These are phyloP conservation scores for Orbilia blumenaviensis DNA, from an alignment of 2,329 filamentous ascomycete genomes.

Conservation along the genomic window DNA sequence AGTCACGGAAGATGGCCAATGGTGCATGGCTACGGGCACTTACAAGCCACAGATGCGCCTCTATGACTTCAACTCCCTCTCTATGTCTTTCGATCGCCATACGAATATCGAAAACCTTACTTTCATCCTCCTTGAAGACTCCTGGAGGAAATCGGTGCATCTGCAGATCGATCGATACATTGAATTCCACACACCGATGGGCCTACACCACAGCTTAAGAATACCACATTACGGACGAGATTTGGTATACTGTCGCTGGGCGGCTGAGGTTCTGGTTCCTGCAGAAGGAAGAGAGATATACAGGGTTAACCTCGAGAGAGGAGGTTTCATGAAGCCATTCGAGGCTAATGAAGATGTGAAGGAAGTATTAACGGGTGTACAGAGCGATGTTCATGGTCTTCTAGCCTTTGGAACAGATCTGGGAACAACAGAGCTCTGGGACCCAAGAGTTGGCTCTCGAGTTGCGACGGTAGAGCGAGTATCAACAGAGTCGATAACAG, in stretches of 20 bases:
- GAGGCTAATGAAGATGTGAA: constrained; percentile 86
- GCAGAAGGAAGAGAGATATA: constrained; percentile 94
- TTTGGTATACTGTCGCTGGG: constrained; percentile 81
- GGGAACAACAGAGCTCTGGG: constrained; percentile 98
- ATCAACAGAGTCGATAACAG: constrained; percentile 66
- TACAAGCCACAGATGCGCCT: constrained; percentile 88
- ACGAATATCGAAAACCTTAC: constrained; percentile 91
- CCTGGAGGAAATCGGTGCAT: constrained; percentile 94
- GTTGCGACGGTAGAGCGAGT: constrained; percentile 67
- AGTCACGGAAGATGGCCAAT: constrained; percentile 93
- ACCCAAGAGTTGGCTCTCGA: constrained; percentile 81
- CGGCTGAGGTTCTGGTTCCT: constrained; percentile 85
- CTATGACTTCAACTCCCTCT: constrained; percentile 92
- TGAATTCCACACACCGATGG: constrained; percentile 90
- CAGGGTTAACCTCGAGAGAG: constrained; percentile 86
- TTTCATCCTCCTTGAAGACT: constrained; percentile 84
- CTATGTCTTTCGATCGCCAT: constrained; percentile 91
- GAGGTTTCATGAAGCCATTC: constrained; percentile 93
- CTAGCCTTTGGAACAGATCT: constrained; percentile 92
- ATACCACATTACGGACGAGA: constrained; percentile 93
- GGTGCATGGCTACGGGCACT: constrained; percentile 88
- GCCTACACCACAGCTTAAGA: constrained; percentile 86
- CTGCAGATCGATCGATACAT: constrained; percentile 89
- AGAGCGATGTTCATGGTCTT: constrained; percentile 88
- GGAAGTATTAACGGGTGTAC: constrained; percentile 87